Evolutionary conservation across 768 basidiomycete genomes (phyloP).

Genomic region (Daedaleopsis nitida): DNA sequence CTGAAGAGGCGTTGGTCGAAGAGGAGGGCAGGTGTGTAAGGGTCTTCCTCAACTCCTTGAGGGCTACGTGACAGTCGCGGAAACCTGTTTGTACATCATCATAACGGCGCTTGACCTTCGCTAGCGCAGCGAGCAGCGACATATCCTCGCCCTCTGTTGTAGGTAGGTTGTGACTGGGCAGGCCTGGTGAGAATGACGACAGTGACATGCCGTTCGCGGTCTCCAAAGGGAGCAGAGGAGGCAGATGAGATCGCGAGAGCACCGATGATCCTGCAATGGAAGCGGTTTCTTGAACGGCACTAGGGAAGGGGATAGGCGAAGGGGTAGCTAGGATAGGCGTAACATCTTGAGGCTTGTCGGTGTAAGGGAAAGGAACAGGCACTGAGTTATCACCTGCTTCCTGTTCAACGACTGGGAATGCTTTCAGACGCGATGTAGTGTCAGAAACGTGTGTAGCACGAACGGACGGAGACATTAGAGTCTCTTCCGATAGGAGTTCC

Average conservation of each 20-base stretch:
- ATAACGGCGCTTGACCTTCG: conserved; percentile 52
- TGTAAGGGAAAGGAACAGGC: neutral
- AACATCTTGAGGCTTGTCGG: neutral
- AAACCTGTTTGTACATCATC: conserved; percentile 62
- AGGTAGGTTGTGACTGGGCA: neutral
- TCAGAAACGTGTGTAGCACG: too few relatives aligned
- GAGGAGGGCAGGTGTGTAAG: conserved; percentile 27
- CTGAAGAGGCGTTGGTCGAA: neutral
- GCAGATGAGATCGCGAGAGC: neutral
- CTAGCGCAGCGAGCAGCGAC: conserved; percentile 43
- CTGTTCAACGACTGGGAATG: neutral
- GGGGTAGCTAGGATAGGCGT: neutral
- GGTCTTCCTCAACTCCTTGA: conserved; percentile 55
- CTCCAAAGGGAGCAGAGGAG: conserved; percentile 10
- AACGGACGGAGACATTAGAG: too few relatives aligned
- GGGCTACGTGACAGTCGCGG: conserved; percentile 67
- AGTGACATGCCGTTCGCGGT: conserved; percentile 4
- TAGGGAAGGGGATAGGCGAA: neutral
- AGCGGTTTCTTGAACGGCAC: neutral
- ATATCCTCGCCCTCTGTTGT: neutral
- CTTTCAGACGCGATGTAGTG: too few relatives aligned
- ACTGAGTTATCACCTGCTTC: neutral
- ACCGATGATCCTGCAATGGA: neutral
- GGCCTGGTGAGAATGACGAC: conserved; percentile 1
- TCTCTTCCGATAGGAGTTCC: too few relatives aligned